Conservation (phyloP, 139 green algal species). For the Nannochloris sp. region DNA sequence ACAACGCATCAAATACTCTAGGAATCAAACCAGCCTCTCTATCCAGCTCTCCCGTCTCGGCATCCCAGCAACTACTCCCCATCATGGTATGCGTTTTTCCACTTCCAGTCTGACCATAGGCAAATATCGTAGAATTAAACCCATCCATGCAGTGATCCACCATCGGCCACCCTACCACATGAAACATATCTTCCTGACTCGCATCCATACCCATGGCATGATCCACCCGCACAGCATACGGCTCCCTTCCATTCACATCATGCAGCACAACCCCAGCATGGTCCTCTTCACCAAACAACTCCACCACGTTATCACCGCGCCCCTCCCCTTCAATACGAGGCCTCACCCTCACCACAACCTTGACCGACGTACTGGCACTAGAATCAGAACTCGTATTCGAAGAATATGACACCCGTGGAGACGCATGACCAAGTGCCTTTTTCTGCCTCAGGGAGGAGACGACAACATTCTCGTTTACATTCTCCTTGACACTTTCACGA, state of each 20-base stretch:
- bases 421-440: too few species aligned
- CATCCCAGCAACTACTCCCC: slow-evolving; percentile 18
- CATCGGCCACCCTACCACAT: slow-evolving; percentile 43
- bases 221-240: slow-evolving; percentile 42
- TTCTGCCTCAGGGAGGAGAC: too few species aligned
- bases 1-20: slow-evolving; percentile 76
- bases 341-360: too few species aligned
- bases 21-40: slow-evolving; percentile 54
- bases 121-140: slow-evolving; percentile 73
- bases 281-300: neutral
- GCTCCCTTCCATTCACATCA: slow-evolving; percentile 22
- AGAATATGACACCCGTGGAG: too few species aligned
- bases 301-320: neutral
- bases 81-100: slow-evolving; percentile 74
- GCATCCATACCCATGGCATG: slow-evolving; percentile 35
- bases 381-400: too few species aligned
- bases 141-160: slow-evolving; percentile 63
- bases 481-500: too few species aligned
- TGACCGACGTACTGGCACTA: too few species aligned
- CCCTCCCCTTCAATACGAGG: too few species aligned
- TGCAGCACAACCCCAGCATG: slow-evolving; percentile 23
- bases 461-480: too few species aligned
- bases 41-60: neutral
- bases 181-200: slow-evolving; percentile 50
- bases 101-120: slow-evolving; percentile 58